Percentiles rank a stretch among this genome's conserved stretches.
These are phyloP conservation scores for Rhodomyrtus tomentosa DNA, from an alignment of 345 rosid genomes.

Conservation along the genomic window DNA sequence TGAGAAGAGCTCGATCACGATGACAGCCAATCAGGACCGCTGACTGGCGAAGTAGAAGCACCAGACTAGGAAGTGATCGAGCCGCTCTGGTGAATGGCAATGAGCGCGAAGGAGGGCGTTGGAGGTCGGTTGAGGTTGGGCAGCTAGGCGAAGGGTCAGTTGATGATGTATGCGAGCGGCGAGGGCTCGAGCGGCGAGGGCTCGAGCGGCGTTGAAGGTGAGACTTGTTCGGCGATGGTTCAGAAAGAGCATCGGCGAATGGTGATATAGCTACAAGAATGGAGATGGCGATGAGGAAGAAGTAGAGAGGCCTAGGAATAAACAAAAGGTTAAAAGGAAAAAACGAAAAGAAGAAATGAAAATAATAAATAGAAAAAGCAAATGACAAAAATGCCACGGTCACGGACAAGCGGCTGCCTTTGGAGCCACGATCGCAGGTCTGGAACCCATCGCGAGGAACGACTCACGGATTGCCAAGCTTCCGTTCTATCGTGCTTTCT, in stretches of 20 bases:
- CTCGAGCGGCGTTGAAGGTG: background rate
- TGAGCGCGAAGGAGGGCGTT: slow-evolving; percentile 19
- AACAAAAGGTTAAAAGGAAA: no score
- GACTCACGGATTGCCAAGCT: no score
- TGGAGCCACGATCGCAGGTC: no score
- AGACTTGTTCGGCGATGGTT: background rate
- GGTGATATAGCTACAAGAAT: background rate
- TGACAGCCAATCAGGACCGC: slow-evolving; percentile 47
- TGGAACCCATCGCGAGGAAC: no score
- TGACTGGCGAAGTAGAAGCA: slow-evolving; percentile 48
- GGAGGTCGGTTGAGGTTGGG: slow-evolving; percentile 20
- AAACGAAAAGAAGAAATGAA: no score
- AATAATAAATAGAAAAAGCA: no score
- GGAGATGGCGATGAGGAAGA: slow-evolving; percentile 8
- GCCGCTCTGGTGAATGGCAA: slow-evolving; percentile 41
- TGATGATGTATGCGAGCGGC: background rate
- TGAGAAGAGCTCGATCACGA: slow-evolving; percentile 46
- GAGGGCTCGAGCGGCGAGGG: background rate
- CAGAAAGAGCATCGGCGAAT: background rate
- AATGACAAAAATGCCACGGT: no score
- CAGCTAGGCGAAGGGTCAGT: slow-evolving; percentile 3
- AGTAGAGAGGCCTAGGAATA: no score
- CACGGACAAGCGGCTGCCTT: no score
- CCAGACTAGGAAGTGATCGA: slow-evolving; percentile 49
- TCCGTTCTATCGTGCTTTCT: no score